Conservation (phyloP, 257 asterid genomes). For the Dorcoceras hygrometricum region DNA sequence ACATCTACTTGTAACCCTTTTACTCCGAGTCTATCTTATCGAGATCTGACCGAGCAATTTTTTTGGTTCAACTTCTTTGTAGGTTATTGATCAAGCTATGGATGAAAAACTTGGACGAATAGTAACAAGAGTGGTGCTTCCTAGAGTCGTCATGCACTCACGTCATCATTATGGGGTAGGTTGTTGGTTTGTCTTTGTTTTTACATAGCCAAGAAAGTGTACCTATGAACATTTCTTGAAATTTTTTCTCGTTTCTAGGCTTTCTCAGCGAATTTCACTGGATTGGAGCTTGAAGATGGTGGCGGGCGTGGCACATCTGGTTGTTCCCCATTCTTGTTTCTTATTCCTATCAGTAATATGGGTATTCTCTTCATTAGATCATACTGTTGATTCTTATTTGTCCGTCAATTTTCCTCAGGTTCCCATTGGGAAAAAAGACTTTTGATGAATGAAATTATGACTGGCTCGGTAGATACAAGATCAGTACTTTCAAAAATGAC, state of each 20-base stretch:
- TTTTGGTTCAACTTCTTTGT: conserved; percentile 16
- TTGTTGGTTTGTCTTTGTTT: conserved; percentile 4
- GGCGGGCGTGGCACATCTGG: conserved; percentile 99
- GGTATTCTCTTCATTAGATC: background rate
- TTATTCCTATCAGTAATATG: background rate
- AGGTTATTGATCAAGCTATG: conserved; percentile 78
- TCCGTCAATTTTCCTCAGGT: conserved; percentile 45
- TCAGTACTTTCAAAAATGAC: conserved; percentile 96
- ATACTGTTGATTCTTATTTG: conserved; percentile 19
- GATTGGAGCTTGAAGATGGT: conserved; percentile 97
- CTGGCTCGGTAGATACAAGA: conserved; percentile 96
- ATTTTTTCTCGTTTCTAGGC: conserved; percentile 44
- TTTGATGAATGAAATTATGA: conserved; percentile 94
- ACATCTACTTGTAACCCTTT: background rate
- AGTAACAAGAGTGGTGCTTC: conserved; percentile 89
- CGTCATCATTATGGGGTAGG: conserved; percentile 88
- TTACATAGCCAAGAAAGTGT: background rate
- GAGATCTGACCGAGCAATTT: conserved; percentile 2
- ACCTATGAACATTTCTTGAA: conserved; percentile 14
- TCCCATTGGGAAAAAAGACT: conserved; percentile 99
- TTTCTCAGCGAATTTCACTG: conserved; percentile 86
- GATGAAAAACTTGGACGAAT: conserved; percentile 83
- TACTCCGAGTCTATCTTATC: background rate
- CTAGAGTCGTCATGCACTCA: conserved; percentile 88
- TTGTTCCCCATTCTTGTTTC: conserved; percentile 23